Evolutionary conservation across 495 filamentous ascomycete genomes (phyloP).

Genomic region (Immersiella caudata): DNA sequence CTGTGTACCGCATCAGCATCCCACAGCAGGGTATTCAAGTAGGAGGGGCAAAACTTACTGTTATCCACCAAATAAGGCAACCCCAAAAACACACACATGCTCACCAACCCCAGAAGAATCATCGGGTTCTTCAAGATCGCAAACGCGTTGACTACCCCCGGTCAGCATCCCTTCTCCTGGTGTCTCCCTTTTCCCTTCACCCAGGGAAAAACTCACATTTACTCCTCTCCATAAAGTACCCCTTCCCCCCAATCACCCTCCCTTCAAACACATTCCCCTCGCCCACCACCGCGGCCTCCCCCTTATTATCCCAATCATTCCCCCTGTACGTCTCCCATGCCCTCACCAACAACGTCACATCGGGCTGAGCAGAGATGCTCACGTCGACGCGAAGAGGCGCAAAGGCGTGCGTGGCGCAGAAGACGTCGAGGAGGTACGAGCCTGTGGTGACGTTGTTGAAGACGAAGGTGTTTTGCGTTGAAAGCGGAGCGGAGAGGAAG

Average conservation of each 20-base stretch:
- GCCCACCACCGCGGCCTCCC: constrained; percentile 57
- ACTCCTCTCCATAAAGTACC: constrained; percentile 71
- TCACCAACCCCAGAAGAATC: constrained; percentile 85
- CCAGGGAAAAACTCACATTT: constrained; percentile 63
- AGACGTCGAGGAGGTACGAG: constrained; percentile 80
- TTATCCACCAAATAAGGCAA: constrained; percentile 95
- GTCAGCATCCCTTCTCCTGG: background rate
- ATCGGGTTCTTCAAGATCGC: constrained; percentile 88
- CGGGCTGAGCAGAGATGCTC: constrained; percentile 45
- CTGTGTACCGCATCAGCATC: constrained; percentile 47
- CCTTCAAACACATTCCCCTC: constrained; percentile 55
- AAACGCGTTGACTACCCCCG: constrained; percentile 52
- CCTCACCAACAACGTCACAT: constrained; percentile 55
- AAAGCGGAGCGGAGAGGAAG: constrained; percentile 60
- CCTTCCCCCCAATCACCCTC: constrained; percentile 62
- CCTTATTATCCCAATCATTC: constrained; percentile 83
- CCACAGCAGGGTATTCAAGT: no score
- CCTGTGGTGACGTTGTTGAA: constrained; percentile 69
- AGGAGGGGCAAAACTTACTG: constrained; percentile 63
- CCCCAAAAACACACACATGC: constrained; percentile 77
- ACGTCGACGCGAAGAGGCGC: constrained; percentile 78
- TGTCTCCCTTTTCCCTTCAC: background rate
- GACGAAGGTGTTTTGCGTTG: constrained; percentile 65
- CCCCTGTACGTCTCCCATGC: constrained; percentile 87
- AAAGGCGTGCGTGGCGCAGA: constrained; percentile 72